Percentiles rank a stretch among this genome's conserved stretches.
phyloP scores from a whole-genome alignment of 176 grass and related monocot species.

The Cymbopogon citratus region DNA sequence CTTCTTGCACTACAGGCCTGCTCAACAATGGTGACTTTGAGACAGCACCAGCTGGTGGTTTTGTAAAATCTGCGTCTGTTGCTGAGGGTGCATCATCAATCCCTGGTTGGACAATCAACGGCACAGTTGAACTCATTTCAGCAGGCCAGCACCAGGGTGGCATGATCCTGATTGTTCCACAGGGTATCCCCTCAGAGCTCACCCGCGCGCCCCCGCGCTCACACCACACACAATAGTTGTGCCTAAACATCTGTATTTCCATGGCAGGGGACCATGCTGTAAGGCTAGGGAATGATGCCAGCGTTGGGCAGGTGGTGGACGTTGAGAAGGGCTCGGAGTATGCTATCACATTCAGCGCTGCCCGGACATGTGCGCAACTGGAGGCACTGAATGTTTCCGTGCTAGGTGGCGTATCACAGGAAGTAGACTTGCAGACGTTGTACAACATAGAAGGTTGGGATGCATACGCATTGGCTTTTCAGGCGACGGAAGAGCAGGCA shows the following conservation, averaged over 20 bases:
- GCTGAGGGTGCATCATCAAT: constrained; percentile 63
- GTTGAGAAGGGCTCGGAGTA: constrained; percentile 85
- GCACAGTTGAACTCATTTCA: constrained; percentile 85
- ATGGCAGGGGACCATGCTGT: constrained; percentile 67
- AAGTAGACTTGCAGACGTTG: constrained; percentile 84
- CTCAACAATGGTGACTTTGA: constrained; percentile 92
- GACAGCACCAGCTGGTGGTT: constrained; percentile 58
- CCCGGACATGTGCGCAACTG: constrained; percentile 88
- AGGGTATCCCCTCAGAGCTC: constrained; percentile 45
- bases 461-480: constrained; percentile 88
- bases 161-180: constrained; percentile 98
- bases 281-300: constrained; percentile 89
- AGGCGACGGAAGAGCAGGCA: constrained; percentile 59
- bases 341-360: constrained; percentile 86
- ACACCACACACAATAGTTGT: too few relatives aligned
- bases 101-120: constrained; percentile 85
- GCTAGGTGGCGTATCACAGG: constrained; percentile 45
- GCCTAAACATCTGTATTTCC: constrained; percentile 4
- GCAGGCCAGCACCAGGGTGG: constrained; percentile 86
- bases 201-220: too few relatives aligned
- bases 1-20: constrained; percentile 50
- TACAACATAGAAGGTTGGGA: constrained; percentile 99
- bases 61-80: constrained; percentile 48
- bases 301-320: constrained; percentile 61
- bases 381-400: constrained; percentile 83